phyloP scores from a whole-genome alignment of 306 rosid species.

The Castanea sativa region DNA sequence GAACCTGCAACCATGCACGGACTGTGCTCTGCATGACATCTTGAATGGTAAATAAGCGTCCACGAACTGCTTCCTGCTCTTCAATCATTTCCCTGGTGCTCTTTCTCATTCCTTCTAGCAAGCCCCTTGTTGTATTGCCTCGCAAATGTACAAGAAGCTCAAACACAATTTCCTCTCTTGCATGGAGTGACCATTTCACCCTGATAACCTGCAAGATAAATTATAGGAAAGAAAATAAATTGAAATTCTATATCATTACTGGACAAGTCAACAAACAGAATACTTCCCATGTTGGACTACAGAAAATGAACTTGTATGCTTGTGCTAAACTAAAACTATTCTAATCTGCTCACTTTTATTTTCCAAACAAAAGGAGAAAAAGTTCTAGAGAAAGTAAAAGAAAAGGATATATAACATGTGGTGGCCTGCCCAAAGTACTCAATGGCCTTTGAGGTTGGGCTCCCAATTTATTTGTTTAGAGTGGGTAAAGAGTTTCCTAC shows the following conservation, averaged over 20 bases:
- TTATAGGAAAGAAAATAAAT: too few relatives aligned
- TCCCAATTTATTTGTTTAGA: too few relatives aligned
- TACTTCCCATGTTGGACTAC: background rate
- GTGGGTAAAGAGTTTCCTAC: too few relatives aligned
- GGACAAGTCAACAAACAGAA: too few relatives aligned
- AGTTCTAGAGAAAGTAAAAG: background rate
- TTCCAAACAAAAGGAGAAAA: background rate
- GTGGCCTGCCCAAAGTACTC: too few relatives aligned
- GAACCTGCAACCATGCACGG: conserved; percentile 97
- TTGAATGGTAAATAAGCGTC: conserved; percentile 92
- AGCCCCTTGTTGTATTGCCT: conserved; percentile 55
- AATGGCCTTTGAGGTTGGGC: too few relatives aligned
- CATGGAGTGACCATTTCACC: conserved; percentile 97
- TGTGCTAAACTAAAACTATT: background rate
- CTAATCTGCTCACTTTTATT: background rate
- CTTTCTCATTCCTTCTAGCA: conserved; percentile 64
- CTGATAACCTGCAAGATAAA: conserved; percentile 69
- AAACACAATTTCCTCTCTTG: conserved; percentile 84
- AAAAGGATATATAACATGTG: too few relatives aligned
- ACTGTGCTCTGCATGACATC: conserved; percentile 95
- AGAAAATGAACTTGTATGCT: background rate
- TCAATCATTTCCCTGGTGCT: conserved; percentile 86
- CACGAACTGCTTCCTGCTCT: conserved; percentile 98
- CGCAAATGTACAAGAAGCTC: conserved; percentile 84
- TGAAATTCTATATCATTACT: too few relatives aligned